phyloP scores from a whole-genome alignment of 768 basidiomycete genomes.

The Lactifluus hygrophoroides region DNA sequence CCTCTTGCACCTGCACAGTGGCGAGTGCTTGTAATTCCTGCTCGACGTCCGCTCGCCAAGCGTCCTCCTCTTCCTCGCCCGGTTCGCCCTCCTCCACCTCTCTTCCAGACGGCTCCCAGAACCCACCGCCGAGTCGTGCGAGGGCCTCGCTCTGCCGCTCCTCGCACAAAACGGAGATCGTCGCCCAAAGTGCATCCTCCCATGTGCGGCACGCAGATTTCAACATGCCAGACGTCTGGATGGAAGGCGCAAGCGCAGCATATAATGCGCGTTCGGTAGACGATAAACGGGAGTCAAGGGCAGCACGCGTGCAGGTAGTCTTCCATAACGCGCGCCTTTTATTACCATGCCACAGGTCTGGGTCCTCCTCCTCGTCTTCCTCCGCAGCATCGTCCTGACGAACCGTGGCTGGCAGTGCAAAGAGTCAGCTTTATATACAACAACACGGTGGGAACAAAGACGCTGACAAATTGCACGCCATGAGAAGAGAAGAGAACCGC shows the following conservation, averaged over 20 bases:
- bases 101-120: conserved; percentile 65
- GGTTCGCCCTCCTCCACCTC: conserved; percentile 28
- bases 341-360: conserved; percentile 65
- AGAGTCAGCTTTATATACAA: not conserved
- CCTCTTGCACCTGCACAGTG: conserved; percentile 51
- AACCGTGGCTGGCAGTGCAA: conserved; percentile 31
- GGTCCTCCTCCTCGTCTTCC: conserved; percentile 34
- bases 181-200: conserved; percentile 96
- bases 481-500: conserved; percentile 70
- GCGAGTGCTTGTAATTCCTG: conserved; percentile 49
- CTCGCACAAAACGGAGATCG: conserved; percentile 72
- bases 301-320: conserved; percentile 68
- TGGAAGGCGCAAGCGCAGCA: conserved; percentile 72
- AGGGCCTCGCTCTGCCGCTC: conserved; percentile 70
- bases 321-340: conserved; percentile 79
- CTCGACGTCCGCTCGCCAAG: conserved; percentile 61
- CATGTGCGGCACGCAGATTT: conserved; percentile 77
- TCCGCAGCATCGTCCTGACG: conserved; percentile 40
- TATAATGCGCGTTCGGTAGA: conserved; percentile 77
- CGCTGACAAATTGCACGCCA: conserved; percentile 65
- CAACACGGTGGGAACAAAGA: not conserved
- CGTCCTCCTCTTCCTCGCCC: conserved; percentile 36
- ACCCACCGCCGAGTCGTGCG: conserved; percentile 53
- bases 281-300: conserved; percentile 54
- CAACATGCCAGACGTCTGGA: conserved; percentile 54